Conservation (phyloP, 1,284 basidiomycete species). For the Cystobasidiaceae sp. region DNA sequence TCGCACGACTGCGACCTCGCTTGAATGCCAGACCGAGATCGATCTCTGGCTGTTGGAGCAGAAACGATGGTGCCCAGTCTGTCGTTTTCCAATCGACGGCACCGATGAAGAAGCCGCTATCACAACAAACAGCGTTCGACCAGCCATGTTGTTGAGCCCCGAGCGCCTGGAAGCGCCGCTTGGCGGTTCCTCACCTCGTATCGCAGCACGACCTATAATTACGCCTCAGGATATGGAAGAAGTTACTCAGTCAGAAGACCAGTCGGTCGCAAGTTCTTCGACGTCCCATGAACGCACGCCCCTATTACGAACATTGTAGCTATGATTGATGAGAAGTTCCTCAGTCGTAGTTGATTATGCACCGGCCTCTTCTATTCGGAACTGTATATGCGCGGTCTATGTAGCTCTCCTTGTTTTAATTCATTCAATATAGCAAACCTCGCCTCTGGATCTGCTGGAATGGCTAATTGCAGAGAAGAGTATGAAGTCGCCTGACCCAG, state of each 20-base stretch:
- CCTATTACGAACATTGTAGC: conserved; percentile 1
- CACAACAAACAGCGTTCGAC: no score
- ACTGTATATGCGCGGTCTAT: no score
- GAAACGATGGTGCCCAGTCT: conserved; percentile 56
- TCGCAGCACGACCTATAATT: conserved; percentile 14
- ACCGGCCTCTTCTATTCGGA: no score
- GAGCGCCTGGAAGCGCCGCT: not conserved
- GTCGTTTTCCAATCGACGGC: conserved; percentile 10
- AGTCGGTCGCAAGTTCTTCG: conserved; percentile 17
- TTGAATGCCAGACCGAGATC: conserved; percentile 54
- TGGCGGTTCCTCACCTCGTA: not conserved
- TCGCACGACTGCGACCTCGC: not conserved
- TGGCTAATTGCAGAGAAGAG: no score
- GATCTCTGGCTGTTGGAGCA: conserved; percentile 83
- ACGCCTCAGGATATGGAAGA: not conserved
- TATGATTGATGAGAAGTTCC: not conserved
- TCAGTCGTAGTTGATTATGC: not conserved
- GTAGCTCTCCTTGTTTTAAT: no score
- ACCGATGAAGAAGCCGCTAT: not conserved
- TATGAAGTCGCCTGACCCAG: no score
- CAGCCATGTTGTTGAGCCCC: no score
- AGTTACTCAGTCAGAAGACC: not conserved
- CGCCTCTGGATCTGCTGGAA: no score
- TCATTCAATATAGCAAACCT: no score
- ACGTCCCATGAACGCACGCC: conserved; percentile 16